phyloP scores from a whole-genome alignment of 768 basidiomycete species.

The Boletus pseudopeckii region DNA sequence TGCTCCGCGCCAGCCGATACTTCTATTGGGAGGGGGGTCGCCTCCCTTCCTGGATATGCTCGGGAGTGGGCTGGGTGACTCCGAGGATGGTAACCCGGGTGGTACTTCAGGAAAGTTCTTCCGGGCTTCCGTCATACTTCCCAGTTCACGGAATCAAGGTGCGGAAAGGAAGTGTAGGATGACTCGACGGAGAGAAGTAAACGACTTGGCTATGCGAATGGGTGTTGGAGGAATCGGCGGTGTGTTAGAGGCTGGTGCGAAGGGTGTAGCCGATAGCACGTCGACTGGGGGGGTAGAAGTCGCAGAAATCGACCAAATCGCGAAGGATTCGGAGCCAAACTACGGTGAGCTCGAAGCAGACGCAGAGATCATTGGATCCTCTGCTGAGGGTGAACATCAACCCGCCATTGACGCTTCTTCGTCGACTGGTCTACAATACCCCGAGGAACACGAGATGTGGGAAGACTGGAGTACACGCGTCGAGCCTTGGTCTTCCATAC shows the following conservation, averaged over 20 bases:
- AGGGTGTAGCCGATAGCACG: background rate
- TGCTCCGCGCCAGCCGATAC: conserved; percentile 21
- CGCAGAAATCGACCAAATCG: conserved; percentile 2
- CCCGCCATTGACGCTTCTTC: background rate
- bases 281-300: conserved; percentile 1
- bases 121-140: conserved; percentile 68
- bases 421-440: conserved; percentile 5
- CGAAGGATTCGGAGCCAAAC: conserved; percentile 1
- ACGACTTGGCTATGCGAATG: conserved; percentile 82
- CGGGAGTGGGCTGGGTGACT: conserved; percentile 12
- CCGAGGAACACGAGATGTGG: conserved; percentile 40
- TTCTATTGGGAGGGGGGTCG: conserved; percentile 22
- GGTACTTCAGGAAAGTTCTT: conserved; percentile 45
- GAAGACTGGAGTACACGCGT: conserved; percentile 67
- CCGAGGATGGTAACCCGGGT: conserved; percentile 14
- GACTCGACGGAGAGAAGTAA: conserved; percentile 66
- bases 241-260: conserved; percentile 37
- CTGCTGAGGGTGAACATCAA: conserved; percentile 13
- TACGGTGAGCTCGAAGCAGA: conserved; percentile 18
- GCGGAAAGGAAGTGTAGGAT: conserved; percentile 58
- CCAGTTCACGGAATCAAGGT: conserved; percentile 49
- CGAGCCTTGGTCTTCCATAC: conserved; percentile 67
- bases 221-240: conserved; percentile 77
- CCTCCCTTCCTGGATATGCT: conserved; percentile 28
- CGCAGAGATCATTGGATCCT: conserved; percentile 13